phyloP scores from a whole-genome alignment of 1,139 yeast genomes.

The Saccharomyces pastorianus region DNA sequence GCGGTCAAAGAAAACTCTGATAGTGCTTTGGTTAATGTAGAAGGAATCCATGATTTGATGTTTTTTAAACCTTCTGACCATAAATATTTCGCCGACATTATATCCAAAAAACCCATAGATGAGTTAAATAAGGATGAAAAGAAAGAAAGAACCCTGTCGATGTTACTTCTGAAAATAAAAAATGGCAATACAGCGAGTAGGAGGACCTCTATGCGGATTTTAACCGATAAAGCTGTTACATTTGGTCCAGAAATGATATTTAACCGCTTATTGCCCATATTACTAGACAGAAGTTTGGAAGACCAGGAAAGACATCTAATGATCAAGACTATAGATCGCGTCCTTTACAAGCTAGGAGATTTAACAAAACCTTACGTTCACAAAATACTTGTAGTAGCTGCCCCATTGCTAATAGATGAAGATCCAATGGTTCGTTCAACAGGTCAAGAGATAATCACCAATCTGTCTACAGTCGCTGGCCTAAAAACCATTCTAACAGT shows the following conservation, averaged over 20 bases:
- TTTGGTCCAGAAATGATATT: conserved; percentile 69
- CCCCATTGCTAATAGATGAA: conserved; percentile 76
- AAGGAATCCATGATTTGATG: conserved; percentile 57
- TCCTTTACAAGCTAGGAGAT: conserved; percentile 57
- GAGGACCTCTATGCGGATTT: conserved; percentile 59
- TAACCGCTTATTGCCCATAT: conserved; percentile 60
- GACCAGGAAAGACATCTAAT: conserved; percentile 80
- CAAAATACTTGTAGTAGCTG: conserved; percentile 61
- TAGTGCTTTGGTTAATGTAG: conserved; percentile 45
- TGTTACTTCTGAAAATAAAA: conserved; percentile 58
- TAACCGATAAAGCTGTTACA: conserved; percentile 55
- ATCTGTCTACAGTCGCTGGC: conserved; percentile 75
- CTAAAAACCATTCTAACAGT: conserved; percentile 67
- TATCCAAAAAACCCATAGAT: conserved; percentile 34
- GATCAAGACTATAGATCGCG: conserved; percentile 66
- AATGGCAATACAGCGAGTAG: conserved; percentile 67
- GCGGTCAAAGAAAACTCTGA: conserved; percentile 26
- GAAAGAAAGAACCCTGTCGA: conserved; percentile 55
- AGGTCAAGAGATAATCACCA: conserved; percentile 72
- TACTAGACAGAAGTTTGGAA: conserved; percentile 64
- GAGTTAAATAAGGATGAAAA: conserved; percentile 44
- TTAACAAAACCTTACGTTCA: conserved; percentile 66
- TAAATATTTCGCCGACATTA: conserved; percentile 60
- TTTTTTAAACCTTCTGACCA: conserved; percentile 66
- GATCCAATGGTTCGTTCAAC: conserved; percentile 65